A percentile compares a stretch with the other conserved stretches of the same genome.
Evolutionary conservation across 306 rosid genomes (phyloP).

Genomic region (Quercus parvula): DNA sequence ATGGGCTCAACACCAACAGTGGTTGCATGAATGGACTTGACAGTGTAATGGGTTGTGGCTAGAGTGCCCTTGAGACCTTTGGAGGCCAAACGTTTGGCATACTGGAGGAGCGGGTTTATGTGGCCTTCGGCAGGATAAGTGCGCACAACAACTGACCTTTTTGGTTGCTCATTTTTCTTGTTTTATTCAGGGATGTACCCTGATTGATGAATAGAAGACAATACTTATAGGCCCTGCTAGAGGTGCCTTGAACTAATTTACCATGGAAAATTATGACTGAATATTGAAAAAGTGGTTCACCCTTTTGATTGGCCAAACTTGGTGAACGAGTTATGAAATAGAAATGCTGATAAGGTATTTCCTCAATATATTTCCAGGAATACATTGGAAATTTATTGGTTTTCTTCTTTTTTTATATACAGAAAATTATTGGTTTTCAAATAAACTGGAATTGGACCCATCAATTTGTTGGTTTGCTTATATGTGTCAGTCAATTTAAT

Average conservation of each 20-base stretch:
- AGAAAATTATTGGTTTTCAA: neutral
- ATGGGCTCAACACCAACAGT: conserved; percentile 14
- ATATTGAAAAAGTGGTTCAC: neutral
- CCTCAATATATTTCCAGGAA: too few species aligned
- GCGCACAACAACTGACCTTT: conserved; percentile 15
- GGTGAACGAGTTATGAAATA: neutral
- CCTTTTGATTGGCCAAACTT: neutral
- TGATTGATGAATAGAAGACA: neutral
- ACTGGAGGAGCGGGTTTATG: conserved; percentile 15
- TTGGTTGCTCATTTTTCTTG: conserved; percentile 9
- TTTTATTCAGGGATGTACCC: too few species aligned
- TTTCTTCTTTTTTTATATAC: too few species aligned
- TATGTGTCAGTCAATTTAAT: too few species aligned
- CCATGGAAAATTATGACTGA: neutral
- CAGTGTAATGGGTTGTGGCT: conserved; percentile 32
- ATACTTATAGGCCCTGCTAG: neutral
- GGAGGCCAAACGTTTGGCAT: conserved; percentile 33
- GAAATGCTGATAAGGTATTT: neutral
- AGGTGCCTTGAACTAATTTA: neutral
- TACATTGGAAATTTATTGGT: too few species aligned
- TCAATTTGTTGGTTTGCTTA: too few species aligned
- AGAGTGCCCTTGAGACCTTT: conserved; percentile 33
- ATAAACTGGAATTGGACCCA: neutral
- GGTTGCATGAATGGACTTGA: conserved; percentile 22
- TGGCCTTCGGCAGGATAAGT: conserved; percentile 17